phyloP scores from a whole-genome alignment of 805 yeast genomes.

The Yarrowia keelungensis region DNA sequence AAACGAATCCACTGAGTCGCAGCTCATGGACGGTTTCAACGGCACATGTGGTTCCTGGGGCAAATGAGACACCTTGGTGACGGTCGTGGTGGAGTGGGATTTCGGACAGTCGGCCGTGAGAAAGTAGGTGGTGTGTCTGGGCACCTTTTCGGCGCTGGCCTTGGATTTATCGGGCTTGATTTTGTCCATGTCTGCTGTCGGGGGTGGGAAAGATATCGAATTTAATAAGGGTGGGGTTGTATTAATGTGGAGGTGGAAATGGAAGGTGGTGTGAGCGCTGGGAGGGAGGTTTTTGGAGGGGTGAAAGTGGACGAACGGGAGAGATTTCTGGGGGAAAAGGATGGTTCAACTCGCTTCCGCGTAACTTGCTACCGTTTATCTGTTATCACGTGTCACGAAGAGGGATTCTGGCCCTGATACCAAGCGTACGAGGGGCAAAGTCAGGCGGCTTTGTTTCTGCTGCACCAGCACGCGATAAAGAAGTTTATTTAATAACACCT shows the following conservation, averaged over 20 bases:
- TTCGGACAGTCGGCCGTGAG: slow-evolving; percentile 36
- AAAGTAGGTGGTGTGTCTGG: slow-evolving; percentile 29
- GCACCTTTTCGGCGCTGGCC: too few relatives aligned
- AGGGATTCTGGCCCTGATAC: neutral
- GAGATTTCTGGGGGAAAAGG: too few relatives aligned
- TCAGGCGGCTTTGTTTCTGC: slow-evolving; percentile 37
- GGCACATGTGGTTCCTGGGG: neutral
- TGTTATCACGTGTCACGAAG: slow-evolving; percentile 4
- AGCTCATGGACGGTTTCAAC: slow-evolving; percentile 19
- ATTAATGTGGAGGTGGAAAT: neutral
- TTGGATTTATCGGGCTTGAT: slow-evolving; percentile 5
- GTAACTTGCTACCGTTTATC: too few relatives aligned
- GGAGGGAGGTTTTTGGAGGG: neutral
- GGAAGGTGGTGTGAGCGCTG: too few relatives aligned
- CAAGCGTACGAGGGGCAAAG: slow-evolving; percentile 22
- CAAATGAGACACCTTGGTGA: slow-evolving; percentile 27
- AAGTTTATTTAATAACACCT: slow-evolving; percentile 26
- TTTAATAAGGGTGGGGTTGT: neutral
- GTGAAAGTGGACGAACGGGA: neutral
- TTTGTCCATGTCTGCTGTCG: slow-evolving; percentile 2
- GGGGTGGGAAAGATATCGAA: neutral
- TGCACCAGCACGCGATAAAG: slow-evolving; percentile 37
- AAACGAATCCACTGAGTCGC: slow-evolving; percentile 43
- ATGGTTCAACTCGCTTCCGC: too few relatives aligned
- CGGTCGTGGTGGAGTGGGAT: slow-evolving; percentile 35